Evolutionary conservation across 768 basidiomycete species (phyloP), one percentile per base, ranked within the genome.

Genomic region (Pleurotus tuoliensis): DNA sequence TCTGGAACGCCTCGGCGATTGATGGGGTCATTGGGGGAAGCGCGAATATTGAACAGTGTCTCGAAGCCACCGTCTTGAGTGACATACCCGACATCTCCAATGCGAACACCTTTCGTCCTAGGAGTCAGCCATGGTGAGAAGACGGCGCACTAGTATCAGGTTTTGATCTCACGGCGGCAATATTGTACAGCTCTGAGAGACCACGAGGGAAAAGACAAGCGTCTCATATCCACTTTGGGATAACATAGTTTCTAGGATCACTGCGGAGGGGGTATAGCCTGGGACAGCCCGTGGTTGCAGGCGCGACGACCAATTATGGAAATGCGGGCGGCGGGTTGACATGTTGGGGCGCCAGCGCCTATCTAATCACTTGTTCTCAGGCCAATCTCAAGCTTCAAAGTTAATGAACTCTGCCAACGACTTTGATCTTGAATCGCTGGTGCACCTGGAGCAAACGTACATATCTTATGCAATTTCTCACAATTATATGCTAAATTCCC

Each of bases 391-490:
- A 15, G 18, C 5, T 18, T 1, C 13, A 15, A 7, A 13, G 8
- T 44, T 34, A 34, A 44, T 44, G n/a, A 18, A 47, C 24, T 20
- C 46, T 15, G 16, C 30, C 3, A 63, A 64, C 51, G 69, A 73
- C 56, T 80, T 84, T 59, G 84, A 87, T 64, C 70, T 87, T 25
- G 85, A 87, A 64, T 73, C 75, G 18, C 75, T 87, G 1, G 78
- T 83, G 15, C 71, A 83, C 62, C 74, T 87, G 24, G 86, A 87
- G 71, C 84, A 86, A 73, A 80, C 78, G 84, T 85, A 58, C 48
- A 77, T 57, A 58, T 47, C 11, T 30, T 22, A 34, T 9, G 1
- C 30, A 34, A 11, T 3, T 16, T 34, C n/a, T 38, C 20, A 22
- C 3, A 39, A 4, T 55, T 13, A 46, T 13, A 37, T 37, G 39